phyloP scores from a whole-genome alignment of 352 stramenopile genomes.

The Globisporangium apiculatum region DNA sequence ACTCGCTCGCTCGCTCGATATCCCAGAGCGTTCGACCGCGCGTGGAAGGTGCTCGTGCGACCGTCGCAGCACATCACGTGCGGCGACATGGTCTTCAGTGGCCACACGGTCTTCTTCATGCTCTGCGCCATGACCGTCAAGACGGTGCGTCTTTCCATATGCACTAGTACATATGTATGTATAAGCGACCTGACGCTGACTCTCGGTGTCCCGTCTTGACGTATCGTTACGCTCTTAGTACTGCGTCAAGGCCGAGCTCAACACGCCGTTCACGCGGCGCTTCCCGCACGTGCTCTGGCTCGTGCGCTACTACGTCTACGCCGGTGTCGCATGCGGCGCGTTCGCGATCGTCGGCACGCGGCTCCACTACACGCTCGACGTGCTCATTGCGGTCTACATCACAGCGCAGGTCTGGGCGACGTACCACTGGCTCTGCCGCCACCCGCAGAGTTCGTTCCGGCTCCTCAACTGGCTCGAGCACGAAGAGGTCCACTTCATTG shows the following conservation, averaged over 20 bases:
- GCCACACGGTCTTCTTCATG: slow-evolving; percentile 81
- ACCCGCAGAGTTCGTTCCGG: slow-evolving; percentile 36
- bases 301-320: slow-evolving; percentile 76
- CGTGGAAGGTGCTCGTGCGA: slow-evolving; percentile 76
- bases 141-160: slow-evolving; percentile 28
- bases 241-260: slow-evolving; percentile 69
- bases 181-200: neutral
- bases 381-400: slow-evolving; percentile 84
- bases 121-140: slow-evolving; percentile 76
- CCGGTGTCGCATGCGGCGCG: slow-evolving; percentile 45
- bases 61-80: slow-evolving; percentile 85
- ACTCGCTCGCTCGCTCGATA: neutral
- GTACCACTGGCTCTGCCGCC: slow-evolving; percentile 55
- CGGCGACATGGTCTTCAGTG: slow-evolving; percentile 87
- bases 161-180: neutral
- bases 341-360: slow-evolving; percentile 84
- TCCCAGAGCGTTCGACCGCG: slow-evolving; percentile 60
- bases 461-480: slow-evolving; percentile 77
- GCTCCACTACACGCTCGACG: slow-evolving; percentile 82
- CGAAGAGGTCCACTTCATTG: slow-evolving; percentile 68
- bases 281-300: slow-evolving; percentile 72
- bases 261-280: slow-evolving; percentile 79
- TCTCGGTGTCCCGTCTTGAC: neutral
- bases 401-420: slow-evolving; percentile 79
- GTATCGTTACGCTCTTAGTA: slow-evolving; percentile 1